Evolutionary conservation across 1,284 basidiomycete genomes (phyloP).

Genomic region (Coniferiporia sulphurascens): DNA sequence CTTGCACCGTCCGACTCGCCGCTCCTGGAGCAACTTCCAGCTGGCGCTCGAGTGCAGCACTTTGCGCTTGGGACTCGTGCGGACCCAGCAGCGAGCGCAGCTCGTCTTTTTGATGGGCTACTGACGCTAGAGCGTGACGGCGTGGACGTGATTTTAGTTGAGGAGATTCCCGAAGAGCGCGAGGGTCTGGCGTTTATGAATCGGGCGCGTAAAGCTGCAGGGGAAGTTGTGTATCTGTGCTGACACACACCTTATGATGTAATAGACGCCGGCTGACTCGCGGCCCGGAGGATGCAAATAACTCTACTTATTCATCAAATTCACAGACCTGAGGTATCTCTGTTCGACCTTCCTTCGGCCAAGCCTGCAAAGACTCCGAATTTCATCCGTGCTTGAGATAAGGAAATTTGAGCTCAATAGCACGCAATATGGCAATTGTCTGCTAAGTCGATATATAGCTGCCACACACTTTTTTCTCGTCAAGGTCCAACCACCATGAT

Average conservation of each 20-base stretch:
- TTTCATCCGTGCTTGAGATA: neutral
- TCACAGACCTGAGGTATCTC: too few relatives aligned
- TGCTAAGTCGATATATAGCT: neutral
- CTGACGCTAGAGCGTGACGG: slow-evolving; percentile 72
- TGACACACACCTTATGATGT: neutral
- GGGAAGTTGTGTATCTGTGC: slow-evolving; percentile 34
- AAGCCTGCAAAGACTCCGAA: neutral
- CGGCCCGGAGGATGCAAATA: too few relatives aligned
- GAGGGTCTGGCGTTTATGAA: slow-evolving; percentile 98
- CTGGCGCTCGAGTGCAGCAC: slow-evolving; percentile 42
- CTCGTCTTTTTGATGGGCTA: slow-evolving; percentile 84
- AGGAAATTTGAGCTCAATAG: neutral
- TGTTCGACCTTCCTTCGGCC: too few relatives aligned
- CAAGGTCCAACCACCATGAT: neutral
- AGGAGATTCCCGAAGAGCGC: slow-evolving; percentile 77
- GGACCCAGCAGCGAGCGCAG: slow-evolving; percentile 69
- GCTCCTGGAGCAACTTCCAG: slow-evolving; percentile 36
- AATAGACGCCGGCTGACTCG: too few relatives aligned
- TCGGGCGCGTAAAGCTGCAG: slow-evolving; percentile 91
- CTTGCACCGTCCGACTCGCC: slow-evolving; percentile 64
- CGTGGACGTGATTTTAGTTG: slow-evolving; percentile 84
- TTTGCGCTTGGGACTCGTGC: slow-evolving; percentile 54
- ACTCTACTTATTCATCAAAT: too few relatives aligned
- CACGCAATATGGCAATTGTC: neutral
- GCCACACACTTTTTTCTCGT: neutral